Evolutionary conservation across 2,329 filamentous ascomycete species (phyloP), one percentile per base, ranked within the genome.

Genomic region (Aureobasidium sp.): DNA sequence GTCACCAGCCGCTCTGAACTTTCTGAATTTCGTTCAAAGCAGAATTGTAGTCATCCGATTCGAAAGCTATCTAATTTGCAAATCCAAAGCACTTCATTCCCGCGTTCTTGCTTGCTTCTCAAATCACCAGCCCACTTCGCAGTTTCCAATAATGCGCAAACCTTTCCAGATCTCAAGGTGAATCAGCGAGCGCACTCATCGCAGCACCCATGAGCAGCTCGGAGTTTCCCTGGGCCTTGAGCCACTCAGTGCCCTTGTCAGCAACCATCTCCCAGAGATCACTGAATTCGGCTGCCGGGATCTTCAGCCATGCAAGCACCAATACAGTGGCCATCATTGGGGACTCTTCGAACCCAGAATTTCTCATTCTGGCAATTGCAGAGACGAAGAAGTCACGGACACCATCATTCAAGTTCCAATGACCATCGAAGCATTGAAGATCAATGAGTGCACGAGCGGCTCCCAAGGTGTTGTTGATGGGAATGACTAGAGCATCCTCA

Each of bases 201-300:
- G 52, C 52, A 23, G 34, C 26, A 20, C 8, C 15, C 52, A 56
- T 56, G 10, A 44, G 5, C 1, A 10, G 17, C 27, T 44, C 39
- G 8, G 39, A 56, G 27, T 56, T 15, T 2, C 34, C 52, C 32
- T 39, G n/a, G 1, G 34, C 66, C 36, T 67, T 66, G 50, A 86
- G 59, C 82, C 83, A 87, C 0, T 51, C 68, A 67, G 74, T 76
- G 0, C 82, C 85, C 76, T 87, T 88, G 10, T 81, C 80, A 17
- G 80, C 83, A 42, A 88, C 73, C 76, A 89, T 76, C 64, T 86
- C 85, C 86, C 86, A 89, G 7, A 78, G 77, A 2, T 84, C 85
- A 69, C 76, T 73, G 56, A 82, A 75, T 0, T 65, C 72, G 0
- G 39, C 66, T 63, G 83, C 67, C 61, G 75, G 78, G 44, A 57